phyloP scores from a whole-genome alignment of 129 eudicot species.

The Flaveria robusta region DNA sequence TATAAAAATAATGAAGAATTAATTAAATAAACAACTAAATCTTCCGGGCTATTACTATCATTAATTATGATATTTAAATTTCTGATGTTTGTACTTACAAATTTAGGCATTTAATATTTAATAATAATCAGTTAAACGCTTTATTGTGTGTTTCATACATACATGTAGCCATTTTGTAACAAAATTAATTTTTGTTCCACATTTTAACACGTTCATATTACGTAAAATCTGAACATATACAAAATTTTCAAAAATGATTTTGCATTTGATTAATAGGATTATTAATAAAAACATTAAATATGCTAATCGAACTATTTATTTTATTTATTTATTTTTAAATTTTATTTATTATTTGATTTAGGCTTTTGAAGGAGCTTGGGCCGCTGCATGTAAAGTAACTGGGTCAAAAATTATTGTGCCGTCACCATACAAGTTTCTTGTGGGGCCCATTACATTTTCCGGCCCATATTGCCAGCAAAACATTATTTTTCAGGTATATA shows the following conservation, averaged over 20 bases:
- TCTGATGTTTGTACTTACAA: not conserved
- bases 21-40: not conserved
- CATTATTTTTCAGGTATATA: constrained; percentile 76
- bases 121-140: not conserved
- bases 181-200: not conserved
- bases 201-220: not conserved
- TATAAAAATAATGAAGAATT: not conserved
- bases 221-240: no score
- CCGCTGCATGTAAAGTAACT: constrained; percentile 81
- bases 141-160: not conserved
- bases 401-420: constrained; percentile 72
- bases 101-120: no score
- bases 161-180: not conserved
- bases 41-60: not conserved
- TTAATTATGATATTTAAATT: not conserved
- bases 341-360: constrained; percentile 18
- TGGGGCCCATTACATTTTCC: constrained; percentile 84
- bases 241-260: not conserved
- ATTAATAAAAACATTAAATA: not conserved
- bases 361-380: constrained; percentile 92
- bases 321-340: not conserved
- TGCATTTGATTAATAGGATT: not conserved
- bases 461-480: constrained; percentile 73
- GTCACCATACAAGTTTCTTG: constrained; percentile 59
- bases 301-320: not conserved